phyloP scores from a whole-genome alignment of 2,329 filamentous ascomycete species.

The Fusarium sp. region DNA sequence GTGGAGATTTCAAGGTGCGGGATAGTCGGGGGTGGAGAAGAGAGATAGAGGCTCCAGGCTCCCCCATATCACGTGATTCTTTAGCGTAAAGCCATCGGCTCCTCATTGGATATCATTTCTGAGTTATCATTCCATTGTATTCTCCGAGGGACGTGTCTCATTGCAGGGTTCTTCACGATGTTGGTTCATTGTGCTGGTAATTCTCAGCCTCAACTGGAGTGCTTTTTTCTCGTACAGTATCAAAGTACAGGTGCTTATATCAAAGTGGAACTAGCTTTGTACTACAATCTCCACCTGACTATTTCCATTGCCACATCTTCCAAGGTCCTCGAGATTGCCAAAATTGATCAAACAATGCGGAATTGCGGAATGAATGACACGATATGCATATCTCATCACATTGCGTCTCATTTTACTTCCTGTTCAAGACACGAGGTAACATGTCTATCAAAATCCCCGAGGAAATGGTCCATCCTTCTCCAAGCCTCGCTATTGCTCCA shows the following conservation, averaged over 20 bases:
- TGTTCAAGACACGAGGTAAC: not conserved
- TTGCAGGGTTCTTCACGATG: not conserved
- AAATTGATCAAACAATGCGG: not conserved
- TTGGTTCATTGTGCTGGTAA: not conserved
- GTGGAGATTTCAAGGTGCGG: conserved; percentile 33
- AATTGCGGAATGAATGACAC: not conserved
- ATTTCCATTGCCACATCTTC: not conserved
- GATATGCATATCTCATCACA: not conserved
- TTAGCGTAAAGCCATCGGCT: not conserved
- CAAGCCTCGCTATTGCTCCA: conserved; percentile 9
- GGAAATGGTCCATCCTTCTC: not conserved
- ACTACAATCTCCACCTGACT: not conserved
- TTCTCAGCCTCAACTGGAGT: not conserved
- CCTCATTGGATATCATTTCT: not conserved
- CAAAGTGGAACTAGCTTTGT: not conserved
- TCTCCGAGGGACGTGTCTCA: not conserved
- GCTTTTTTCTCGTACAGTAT: not conserved
- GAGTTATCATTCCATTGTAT: conserved; percentile 3
- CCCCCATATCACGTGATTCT: conserved; percentile 4
- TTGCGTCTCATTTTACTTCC: not conserved
- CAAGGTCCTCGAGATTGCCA: not conserved
- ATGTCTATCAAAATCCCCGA: not conserved
- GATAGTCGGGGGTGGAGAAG: conserved; percentile 16
- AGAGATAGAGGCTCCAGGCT: conserved; percentile 3
- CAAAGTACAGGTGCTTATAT: not conserved